Conservation (phyloP, 208 protist genomes). For the Trypanosoma melophagium region DNA sequence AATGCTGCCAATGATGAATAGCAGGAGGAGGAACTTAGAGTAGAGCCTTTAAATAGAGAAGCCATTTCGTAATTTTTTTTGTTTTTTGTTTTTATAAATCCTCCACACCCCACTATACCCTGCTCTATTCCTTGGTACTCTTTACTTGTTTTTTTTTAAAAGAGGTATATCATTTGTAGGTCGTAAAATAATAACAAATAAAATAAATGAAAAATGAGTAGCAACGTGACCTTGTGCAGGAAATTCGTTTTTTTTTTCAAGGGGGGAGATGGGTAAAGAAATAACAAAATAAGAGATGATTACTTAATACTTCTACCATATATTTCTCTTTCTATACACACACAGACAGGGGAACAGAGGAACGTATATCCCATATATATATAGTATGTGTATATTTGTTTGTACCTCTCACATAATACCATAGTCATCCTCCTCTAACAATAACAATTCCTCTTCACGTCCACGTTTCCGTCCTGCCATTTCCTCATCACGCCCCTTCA, state of each 20-base stretch:
- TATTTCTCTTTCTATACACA: background rate
- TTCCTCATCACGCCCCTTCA: slow-evolving; percentile 14
- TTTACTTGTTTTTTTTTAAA: too few species aligned
- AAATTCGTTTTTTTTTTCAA: background rate
- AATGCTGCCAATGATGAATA: too few species aligned
- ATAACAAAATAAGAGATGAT: slow-evolving; percentile 5
- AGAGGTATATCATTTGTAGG: too few species aligned
- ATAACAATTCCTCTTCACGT: slow-evolving; percentile 51
- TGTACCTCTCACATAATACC: slow-evolving; percentile 20
- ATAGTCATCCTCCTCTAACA: slow-evolving; percentile 42
- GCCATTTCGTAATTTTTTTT: too few species aligned
- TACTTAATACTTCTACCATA: background rate
- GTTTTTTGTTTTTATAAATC: too few species aligned
- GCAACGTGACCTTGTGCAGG: background rate
- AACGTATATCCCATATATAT: background rate
- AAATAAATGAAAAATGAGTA: background rate
- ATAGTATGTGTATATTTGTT: background rate
- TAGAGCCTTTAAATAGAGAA: too few species aligned
- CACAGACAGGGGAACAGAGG: background rate
- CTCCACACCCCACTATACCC: too few species aligned
- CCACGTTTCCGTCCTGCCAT: slow-evolving; percentile 39
- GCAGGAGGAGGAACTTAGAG: too few species aligned
- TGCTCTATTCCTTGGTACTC: too few species aligned
- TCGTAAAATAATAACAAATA: background rate
- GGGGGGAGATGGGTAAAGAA: background rate